Evolutionary conservation across 805 yeast genomes (phyloP).

Genomic region (Candida sonorensis): DNA sequence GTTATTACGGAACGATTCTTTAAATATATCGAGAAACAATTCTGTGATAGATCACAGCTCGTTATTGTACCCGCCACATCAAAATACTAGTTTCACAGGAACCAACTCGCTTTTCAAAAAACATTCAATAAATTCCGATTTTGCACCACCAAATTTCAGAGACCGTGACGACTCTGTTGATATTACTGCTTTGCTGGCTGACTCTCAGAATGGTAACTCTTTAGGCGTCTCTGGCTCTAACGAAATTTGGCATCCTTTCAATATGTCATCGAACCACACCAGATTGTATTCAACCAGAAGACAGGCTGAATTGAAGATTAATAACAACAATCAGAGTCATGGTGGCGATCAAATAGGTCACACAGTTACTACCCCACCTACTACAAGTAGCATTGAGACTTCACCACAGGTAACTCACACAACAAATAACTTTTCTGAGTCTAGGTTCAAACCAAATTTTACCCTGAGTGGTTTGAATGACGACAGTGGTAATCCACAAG

Average conservation of each 20-base stretch:
- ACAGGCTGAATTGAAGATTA: neutral
- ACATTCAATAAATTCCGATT: too few relatives aligned
- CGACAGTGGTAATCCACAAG: too few relatives aligned
- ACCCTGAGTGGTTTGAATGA: too few relatives aligned
- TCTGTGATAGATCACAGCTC: constrained; percentile 1
- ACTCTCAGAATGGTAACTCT: neutral
- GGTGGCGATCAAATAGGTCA: too few relatives aligned
- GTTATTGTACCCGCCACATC: neutral
- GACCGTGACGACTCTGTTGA: constrained; percentile 16
- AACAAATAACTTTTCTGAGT: too few relatives aligned
- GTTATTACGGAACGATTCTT: constrained; percentile 10
- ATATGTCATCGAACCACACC: constrained; percentile 1
- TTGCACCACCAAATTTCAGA: neutral
- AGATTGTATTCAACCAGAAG: neutral
- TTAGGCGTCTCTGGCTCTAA: constrained; percentile 5
- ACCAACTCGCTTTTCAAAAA: too few relatives aligned
- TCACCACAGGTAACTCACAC: neutral
- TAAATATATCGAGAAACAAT: constrained; percentile 8
- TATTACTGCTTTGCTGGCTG: constrained; percentile 18
- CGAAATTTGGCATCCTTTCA: constrained; percentile 21
- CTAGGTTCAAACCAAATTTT: too few relatives aligned
- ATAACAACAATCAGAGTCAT: neutral
- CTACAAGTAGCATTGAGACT: too few relatives aligned
- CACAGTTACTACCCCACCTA: too few relatives aligned
- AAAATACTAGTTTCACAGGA: too few relatives aligned